Conservation (phyloP, 371 early-diverging fungal species). For the Saksenaea oblongispora region DNA sequence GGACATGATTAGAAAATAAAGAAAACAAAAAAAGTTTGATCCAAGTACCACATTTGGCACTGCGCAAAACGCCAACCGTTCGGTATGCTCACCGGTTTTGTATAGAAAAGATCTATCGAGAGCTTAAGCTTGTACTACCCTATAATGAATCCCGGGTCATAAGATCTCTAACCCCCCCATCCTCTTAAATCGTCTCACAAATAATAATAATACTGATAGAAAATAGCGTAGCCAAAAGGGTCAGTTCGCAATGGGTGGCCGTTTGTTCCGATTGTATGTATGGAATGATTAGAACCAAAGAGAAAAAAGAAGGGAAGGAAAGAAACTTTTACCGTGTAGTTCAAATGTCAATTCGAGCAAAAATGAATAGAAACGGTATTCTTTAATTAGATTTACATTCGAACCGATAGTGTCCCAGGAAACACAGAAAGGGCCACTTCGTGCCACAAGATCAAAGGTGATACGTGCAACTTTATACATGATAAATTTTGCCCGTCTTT, state of each 20-base stretch:
- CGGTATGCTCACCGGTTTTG: neutral
- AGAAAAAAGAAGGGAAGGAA: neutral
- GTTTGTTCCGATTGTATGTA: neutral
- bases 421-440: neutral
- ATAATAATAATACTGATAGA: conserved; percentile 4
- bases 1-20: neutral
- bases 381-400: neutral
- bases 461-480: neutral
- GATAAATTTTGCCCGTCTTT: neutral
- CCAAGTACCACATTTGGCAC: neutral
- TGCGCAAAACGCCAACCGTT: neutral
- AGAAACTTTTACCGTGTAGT: neutral
- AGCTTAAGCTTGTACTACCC: conserved; percentile 1
- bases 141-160: conserved; percentile 5
- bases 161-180: conserved; percentile 1
- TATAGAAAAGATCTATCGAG: neutral
- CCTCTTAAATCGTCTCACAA: conserved; percentile 6
- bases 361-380: neutral
- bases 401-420: neutral
- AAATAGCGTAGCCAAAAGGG: conserved; percentile 2
- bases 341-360: neutral
- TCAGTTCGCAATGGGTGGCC: neutral
- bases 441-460: conserved; percentile 2
- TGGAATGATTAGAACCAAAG: neutral
- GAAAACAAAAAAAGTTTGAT: neutral